A percentile compares a stretch with the other conserved stretches of the same genome.
phyloP scores from a whole-genome alignment of 768 basidiomycete genomes.

The Auricularia auricula-judae region DNA sequence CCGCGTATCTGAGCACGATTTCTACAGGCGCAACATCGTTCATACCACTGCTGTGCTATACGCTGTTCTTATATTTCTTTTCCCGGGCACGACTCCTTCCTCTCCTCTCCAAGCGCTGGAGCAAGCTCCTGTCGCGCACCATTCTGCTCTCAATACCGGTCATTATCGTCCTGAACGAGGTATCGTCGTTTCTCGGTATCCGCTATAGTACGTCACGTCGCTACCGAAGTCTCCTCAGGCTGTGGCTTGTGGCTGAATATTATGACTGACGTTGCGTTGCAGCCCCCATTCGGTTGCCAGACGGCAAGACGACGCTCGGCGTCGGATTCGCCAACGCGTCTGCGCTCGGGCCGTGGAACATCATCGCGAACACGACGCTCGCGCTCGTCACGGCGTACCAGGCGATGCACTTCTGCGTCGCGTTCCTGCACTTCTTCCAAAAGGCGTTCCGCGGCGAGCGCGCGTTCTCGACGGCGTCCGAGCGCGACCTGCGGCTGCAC shows the following conservation, averaged over 20 bases:
- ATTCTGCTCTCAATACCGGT: constrained; percentile 45
- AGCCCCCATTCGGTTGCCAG: background rate
- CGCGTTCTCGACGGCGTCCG: constrained; percentile 32
- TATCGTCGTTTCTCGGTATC: constrained; percentile 55
- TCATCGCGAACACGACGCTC: constrained; percentile 51
- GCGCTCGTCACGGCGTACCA: constrained; percentile 49
- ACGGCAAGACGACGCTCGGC: constrained; percentile 12
- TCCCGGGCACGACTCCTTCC: constrained; percentile 39
- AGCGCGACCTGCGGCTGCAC: constrained; percentile 25
- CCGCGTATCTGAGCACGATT: background rate
- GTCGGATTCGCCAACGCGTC: constrained; percentile 31
- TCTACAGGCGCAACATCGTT: constrained; percentile 42
- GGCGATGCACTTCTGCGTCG: constrained; percentile 43
- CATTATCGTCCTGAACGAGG: constrained; percentile 42
- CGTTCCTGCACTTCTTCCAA: constrained; percentile 45
- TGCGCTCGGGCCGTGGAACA: constrained; percentile 35
- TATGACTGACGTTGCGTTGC: background rate
- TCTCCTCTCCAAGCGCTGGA: constrained; percentile 39
- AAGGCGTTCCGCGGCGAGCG: constrained; percentile 38
- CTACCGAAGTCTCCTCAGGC: background rate
- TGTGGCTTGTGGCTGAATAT: background rate
- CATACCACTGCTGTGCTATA: constrained; percentile 54
- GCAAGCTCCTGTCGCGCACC: constrained; percentile 30
- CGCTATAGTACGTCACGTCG: constrained; percentile 36
- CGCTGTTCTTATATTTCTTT: constrained; percentile 49